These are phyloP conservation scores for Pseudogymnoascus pannorum DNA, from an alignment of 2,329 filamentous ascomycete genomes.

Conservation along the genomic window DNA sequence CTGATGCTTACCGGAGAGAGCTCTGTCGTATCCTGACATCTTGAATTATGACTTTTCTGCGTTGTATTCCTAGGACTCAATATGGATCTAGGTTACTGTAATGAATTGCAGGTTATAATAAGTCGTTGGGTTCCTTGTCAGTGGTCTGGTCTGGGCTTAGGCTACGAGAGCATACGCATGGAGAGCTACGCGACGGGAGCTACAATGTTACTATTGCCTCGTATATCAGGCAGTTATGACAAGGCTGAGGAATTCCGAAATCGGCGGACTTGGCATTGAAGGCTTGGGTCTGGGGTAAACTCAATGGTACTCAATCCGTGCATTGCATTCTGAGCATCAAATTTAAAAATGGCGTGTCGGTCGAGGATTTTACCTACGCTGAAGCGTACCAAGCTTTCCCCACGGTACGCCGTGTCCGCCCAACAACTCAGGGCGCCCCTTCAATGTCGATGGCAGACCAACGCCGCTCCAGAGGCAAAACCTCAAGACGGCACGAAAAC, in stretches of 20 bases:
- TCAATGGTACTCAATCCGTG: not conserved
- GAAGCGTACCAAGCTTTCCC: not conserved
- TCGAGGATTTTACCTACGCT: constrained; percentile 8
- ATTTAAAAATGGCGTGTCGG: constrained; percentile 8
- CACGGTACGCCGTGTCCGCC: not conserved
- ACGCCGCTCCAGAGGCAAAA: constrained; percentile 23
- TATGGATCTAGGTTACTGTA: constrained; percentile 12
- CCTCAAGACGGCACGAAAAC: constrained; percentile 31
- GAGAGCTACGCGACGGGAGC: constrained; percentile 12
- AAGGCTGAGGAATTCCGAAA: constrained; percentile 7
- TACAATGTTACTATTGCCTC: constrained; percentile 1
- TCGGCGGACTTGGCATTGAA: not conserved
- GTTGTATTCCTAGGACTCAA: not conserved
- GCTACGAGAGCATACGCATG: constrained; percentile 11
- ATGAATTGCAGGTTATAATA: constrained; percentile 13
- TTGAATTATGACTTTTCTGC: constrained; percentile 25
- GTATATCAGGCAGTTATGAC: not conserved
- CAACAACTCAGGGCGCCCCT: constrained; percentile 17
- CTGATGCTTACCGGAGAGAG: constrained; percentile 77
- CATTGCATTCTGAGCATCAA: not conserved
- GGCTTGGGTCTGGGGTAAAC: not conserved
- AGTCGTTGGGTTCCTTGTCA: constrained; percentile 8
- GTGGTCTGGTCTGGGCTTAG: constrained; percentile 11
- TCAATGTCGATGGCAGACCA: constrained; percentile 12
- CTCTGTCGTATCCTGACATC: constrained; percentile 98